phyloP scores from a whole-genome alignment of 2,329 filamentous ascomycete genomes.

The Penicillium aurantiogriseum region DNA sequence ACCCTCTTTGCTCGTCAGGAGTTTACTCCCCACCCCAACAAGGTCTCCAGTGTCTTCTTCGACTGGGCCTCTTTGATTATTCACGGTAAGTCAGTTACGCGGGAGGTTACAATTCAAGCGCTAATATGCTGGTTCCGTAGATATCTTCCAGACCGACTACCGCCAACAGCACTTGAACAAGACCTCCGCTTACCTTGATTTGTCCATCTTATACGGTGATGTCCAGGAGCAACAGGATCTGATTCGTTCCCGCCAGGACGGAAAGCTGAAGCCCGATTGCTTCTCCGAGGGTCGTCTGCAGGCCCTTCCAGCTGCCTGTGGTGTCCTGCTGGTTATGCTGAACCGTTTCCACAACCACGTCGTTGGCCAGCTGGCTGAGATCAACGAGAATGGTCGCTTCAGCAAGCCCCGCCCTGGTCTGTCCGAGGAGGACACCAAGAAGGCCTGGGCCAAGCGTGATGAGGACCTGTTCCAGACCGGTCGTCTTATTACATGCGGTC shows the following conservation, averaged over 20 bases:
- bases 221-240: constrained; percentile 49
- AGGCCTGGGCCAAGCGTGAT: constrained; percentile 66
- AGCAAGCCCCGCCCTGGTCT: constrained; percentile 58
- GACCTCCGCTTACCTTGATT: constrained; percentile 70
- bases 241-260: constrained; percentile 64
- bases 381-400: constrained; percentile 83
- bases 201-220: constrained; percentile 70
- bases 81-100: constrained; percentile 52
- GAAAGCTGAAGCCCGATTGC: constrained; percentile 68
- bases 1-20: constrained; percentile 43
- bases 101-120: neutral
- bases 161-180: constrained; percentile 60
- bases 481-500: constrained; percentile 66
- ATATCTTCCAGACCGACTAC: constrained; percentile 69
- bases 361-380: constrained; percentile 72
- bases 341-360: constrained; percentile 79
- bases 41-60: constrained; percentile 69
- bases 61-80: constrained; percentile 73
- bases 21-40: constrained; percentile 62
- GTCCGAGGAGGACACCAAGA: constrained; percentile 49
- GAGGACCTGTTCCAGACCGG: constrained; percentile 78
- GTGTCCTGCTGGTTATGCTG: constrained; percentile 73
- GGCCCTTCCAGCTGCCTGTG: constrained; percentile 69
- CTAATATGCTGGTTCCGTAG: constrained; percentile 30
- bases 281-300: constrained; percentile 70